phyloP scores from a whole-genome alignment of 2,329 filamentous ascomycete species.

The Xylariaceae sp. region DNA sequence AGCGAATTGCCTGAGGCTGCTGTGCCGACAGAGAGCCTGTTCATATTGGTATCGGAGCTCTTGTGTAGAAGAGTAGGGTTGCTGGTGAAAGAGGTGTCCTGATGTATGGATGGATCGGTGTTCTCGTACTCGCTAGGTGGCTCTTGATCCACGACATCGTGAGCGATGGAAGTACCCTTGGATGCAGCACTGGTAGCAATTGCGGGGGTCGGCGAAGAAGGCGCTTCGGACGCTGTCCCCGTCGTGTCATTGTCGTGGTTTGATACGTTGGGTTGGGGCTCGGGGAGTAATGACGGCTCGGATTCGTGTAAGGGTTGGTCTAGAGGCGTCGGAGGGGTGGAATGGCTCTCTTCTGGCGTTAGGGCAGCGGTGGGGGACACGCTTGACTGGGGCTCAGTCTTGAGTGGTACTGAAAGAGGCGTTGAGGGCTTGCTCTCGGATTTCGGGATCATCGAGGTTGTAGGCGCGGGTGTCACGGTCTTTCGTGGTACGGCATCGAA shows the following conservation, averaged over 20 bases:
- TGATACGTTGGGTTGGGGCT: constrained; percentile 3
- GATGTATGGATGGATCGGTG: constrained; percentile 19
- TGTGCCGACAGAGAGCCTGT: constrained; percentile 38
- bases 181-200: constrained; percentile 47
- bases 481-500: constrained; percentile 46
- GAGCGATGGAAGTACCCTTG: constrained; percentile 46
- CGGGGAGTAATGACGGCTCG: constrained; percentile 1
- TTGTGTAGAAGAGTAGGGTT: constrained; percentile 29
- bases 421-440: constrained; percentile 1
- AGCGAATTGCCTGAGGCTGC: constrained; percentile 45
- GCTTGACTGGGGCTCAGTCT: constrained; percentile 10
- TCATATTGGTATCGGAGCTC: constrained; percentile 32
- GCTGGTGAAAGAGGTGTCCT: constrained; percentile 27
- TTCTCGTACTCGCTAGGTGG: constrained; percentile 18
- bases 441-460: constrained; percentile 7
- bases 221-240: constrained; percentile 49
- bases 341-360: background rate
- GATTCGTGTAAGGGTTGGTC: background rate
- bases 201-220: constrained; percentile 55
- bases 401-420: constrained; percentile 3
- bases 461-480: constrained; percentile 11
- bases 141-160: constrained; percentile 21
- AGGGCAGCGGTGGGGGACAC: constrained; percentile 5
- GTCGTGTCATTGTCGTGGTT: constrained; percentile 16
- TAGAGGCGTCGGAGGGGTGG: constrained; percentile 2